phyloP scores from a whole-genome alignment of 1,284 basidiomycete genomes.

The Albatrellus sp. region DNA sequence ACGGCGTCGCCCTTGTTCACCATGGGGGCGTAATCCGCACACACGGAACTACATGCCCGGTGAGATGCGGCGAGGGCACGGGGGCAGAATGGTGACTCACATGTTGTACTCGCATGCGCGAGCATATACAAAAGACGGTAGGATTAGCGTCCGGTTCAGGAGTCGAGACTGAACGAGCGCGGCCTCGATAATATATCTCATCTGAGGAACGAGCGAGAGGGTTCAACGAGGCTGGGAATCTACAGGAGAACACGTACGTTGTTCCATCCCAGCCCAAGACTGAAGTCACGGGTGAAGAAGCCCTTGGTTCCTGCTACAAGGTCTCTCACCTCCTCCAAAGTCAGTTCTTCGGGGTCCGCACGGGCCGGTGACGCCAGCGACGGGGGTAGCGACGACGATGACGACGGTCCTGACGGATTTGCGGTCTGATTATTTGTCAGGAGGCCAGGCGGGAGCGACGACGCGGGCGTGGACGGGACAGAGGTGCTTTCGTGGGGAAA shows the following conservation, averaged over 20 bases:
- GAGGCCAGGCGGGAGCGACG: no score
- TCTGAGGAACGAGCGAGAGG: conserved; percentile 11
- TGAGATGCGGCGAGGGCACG: not conserved
- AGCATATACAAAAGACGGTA: conserved; percentile 28
- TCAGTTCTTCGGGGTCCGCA: conserved; percentile 6
- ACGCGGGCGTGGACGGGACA: no score
- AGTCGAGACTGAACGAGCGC: conserved; percentile 22
- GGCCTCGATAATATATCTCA: conserved; percentile 28
- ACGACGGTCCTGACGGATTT: not conserved
- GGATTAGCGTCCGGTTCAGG: conserved; percentile 24
- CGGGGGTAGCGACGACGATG: not conserved
- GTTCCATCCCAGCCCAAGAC: conserved; percentile 26
- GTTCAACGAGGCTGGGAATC: not conserved
- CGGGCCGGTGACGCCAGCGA: not conserved
- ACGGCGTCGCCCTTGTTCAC: conserved; percentile 16
- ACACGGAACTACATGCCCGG: conserved; percentile 7
- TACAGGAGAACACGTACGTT: conserved; percentile 15
- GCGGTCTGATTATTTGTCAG: not conserved
- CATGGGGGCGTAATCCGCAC: conserved; percentile 12
- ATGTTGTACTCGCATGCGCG: conserved; percentile 21
- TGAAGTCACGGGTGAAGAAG: conserved; percentile 24
- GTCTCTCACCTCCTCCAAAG: conserved; percentile 13
- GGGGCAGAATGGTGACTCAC: conserved; percentile 1
- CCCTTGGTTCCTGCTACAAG: conserved; percentile 21
- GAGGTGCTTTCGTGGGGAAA: not conserved